phyloP scores from a whole-genome alignment of 2,329 filamentous ascomycete genomes.

The Rosellinia necatrix region DNA sequence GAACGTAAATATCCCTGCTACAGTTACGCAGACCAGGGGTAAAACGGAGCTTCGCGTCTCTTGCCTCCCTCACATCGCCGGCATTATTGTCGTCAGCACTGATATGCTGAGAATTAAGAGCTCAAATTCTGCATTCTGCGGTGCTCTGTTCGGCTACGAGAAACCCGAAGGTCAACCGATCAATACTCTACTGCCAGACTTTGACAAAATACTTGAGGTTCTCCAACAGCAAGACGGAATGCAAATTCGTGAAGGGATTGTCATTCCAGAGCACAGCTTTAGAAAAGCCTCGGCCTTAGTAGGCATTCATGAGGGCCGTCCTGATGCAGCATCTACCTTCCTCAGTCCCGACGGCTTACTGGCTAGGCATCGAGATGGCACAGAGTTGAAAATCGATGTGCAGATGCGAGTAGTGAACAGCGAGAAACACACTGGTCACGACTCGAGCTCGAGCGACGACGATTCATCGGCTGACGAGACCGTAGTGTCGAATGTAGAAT shows the following conservation, averaged over 20 bases:
- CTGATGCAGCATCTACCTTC: slow-evolving; percentile 79
- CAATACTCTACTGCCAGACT: slow-evolving; percentile 80
- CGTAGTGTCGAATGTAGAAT: slow-evolving; percentile 56
- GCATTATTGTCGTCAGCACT: slow-evolving; percentile 91
- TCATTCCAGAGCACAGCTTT: slow-evolving; percentile 95
- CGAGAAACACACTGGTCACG: slow-evolving; percentile 63
- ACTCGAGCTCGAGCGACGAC: slow-evolving; percentile 39
- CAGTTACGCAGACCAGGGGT: slow-evolving; percentile 73
- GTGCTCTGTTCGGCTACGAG: slow-evolving; percentile 87
- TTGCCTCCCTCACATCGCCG: slow-evolving; percentile 95
- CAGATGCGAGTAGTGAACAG: slow-evolving; percentile 97
- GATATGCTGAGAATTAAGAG: slow-evolving; percentile 79
- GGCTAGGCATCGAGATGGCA: slow-evolving; percentile 87
- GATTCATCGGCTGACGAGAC: slow-evolving; percentile 44
- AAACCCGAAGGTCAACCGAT: slow-evolving; percentile 81
- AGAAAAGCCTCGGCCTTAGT: slow-evolving; percentile 84
- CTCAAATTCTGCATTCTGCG: slow-evolving; percentile 93
- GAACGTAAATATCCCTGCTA: slow-evolving; percentile 81
- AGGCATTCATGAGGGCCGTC: slow-evolving; percentile 79
- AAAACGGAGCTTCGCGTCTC: slow-evolving; percentile 80
- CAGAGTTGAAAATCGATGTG: slow-evolving; percentile 89
- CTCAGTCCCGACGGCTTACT: slow-evolving; percentile 81
- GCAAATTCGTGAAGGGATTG: slow-evolving; percentile 86
- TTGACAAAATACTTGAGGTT: slow-evolving; percentile 80
- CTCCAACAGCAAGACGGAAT: slow-evolving; percentile 87